Conservation (phyloP, 2,329 filamentous ascomycete species). For the Ceratocystis albifundus region DNA sequence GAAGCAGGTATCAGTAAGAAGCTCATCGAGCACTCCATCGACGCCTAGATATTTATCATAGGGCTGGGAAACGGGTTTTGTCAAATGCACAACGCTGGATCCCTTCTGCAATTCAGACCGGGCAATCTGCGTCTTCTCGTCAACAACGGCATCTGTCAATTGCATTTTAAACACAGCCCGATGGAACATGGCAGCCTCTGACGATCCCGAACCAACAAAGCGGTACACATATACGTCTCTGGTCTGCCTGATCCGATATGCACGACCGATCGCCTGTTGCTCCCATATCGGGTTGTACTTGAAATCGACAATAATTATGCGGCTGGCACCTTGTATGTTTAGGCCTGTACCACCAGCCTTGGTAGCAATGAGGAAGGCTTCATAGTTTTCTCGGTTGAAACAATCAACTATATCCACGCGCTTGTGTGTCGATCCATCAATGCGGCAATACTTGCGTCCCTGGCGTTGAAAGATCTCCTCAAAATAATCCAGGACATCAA, state of each 20-base stretch:
- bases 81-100: conserved; percentile 14
- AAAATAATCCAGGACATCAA: conserved; percentile 59
- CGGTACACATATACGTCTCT: conserved; percentile 79
- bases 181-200: conserved; percentile 63
- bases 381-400: conserved; percentile 50
- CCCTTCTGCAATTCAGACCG: conserved; percentile 44
- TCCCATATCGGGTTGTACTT: conserved; percentile 70
- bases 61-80: not conserved
- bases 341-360: conserved; percentile 70
- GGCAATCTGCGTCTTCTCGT: conserved; percentile 66
- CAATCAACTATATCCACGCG: conserved; percentile 53
- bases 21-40: conserved; percentile 32
- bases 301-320: conserved; percentile 78
- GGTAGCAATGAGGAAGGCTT: conserved; percentile 73
- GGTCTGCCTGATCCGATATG: conserved; percentile 72
- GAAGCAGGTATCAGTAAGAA: conserved; percentile 31
- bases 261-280: conserved; percentile 75
- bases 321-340: conserved; percentile 73
- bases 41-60: conserved; percentile 16
- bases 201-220: conserved; percentile 65
- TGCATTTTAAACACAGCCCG: conserved; percentile 72
- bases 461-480: conserved; percentile 42
- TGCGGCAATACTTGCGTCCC: conserved; percentile 40
- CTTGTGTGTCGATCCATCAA: conserved; percentile 54
- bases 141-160: conserved; percentile 66